These are phyloP conservation scores for Starmera pachycereana DNA, from an alignment of 805 yeast species.

Conservation along the genomic window DNA sequence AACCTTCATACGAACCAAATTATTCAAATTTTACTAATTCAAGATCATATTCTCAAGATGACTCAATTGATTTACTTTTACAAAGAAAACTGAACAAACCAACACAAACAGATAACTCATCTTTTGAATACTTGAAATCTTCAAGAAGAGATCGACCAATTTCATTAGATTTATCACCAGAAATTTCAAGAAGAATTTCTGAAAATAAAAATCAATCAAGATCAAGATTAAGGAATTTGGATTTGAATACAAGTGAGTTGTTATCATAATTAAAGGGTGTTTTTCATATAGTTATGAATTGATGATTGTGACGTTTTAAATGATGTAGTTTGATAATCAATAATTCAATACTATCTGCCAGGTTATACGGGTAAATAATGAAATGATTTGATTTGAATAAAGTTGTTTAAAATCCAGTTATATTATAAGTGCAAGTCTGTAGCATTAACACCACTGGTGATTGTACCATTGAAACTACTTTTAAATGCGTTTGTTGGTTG, in stretches of 20 bases:
- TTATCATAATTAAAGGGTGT: no score
- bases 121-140: neutral
- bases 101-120: neutral
- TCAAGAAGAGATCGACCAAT: neutral
- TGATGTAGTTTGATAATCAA: no score
- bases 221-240: neutral
- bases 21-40: neutral
- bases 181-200: neutral
- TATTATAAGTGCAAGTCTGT: no score
- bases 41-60: neutral
- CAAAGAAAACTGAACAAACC: neutral
- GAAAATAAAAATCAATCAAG: neutral
- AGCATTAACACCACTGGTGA: no score
- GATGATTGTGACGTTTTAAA: no score
- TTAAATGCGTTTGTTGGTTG: no score
- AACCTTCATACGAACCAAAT: neutral
- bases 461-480: no score
- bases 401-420: no score
- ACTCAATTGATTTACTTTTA: neutral
- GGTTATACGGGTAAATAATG: no score
- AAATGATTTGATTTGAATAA: no score
- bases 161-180: neutral
- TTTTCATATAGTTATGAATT: no score
- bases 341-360: no score
- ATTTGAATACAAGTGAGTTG: neutral